Evolutionary conservation across 306 rosid genomes (phyloP).

Genomic region (Corylus americana): DNA sequence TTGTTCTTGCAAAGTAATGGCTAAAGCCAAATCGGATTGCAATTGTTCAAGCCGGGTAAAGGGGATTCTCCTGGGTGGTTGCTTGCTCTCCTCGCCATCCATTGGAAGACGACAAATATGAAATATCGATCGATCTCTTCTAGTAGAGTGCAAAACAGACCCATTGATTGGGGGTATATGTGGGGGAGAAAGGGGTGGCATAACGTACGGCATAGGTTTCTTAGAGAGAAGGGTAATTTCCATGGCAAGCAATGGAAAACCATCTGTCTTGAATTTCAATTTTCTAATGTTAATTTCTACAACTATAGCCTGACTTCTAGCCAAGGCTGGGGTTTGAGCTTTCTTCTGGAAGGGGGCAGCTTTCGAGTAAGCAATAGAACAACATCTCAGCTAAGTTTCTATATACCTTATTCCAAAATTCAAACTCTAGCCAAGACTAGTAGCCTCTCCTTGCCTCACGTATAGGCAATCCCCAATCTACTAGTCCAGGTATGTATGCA

Average conservation of each 20-base stretch:
- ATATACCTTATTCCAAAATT: constrained; percentile 36
- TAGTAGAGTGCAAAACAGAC: constrained; percentile 5
- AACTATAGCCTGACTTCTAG: constrained; percentile 8
- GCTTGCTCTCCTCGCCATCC: constrained; percentile 45
- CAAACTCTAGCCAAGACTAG: constrained; percentile 24
- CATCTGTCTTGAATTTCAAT: constrained; percentile 36
- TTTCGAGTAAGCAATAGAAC: constrained; percentile 39
- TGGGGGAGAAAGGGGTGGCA: constrained; percentile 28
- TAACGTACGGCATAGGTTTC: constrained; percentile 28
- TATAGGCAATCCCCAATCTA: constrained; percentile 11
- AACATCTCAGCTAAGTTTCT: constrained; percentile 37
- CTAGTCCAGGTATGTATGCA: neutral
- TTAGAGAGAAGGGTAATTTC: constrained; percentile 46
- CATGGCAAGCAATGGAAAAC: constrained; percentile 56
- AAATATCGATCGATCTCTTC: constrained; percentile 2
- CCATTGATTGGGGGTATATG: constrained; percentile 24
- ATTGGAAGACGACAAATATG: constrained; percentile 26
- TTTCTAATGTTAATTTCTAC: constrained; percentile 31
- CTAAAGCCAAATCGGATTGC: constrained; percentile 51
- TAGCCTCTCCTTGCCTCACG: constrained; percentile 8
- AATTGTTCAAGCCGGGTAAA: constrained; percentile 56
- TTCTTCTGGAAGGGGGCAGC: constrained; percentile 37
- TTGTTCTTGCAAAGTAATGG: constrained; percentile 65
- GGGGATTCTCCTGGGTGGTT: constrained; percentile 51
- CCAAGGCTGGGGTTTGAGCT: constrained; percentile 11